Evolutionary conservation across 495 filamentous ascomycete genomes (phyloP).

Genomic region (Penicillium paxilli): DNA sequence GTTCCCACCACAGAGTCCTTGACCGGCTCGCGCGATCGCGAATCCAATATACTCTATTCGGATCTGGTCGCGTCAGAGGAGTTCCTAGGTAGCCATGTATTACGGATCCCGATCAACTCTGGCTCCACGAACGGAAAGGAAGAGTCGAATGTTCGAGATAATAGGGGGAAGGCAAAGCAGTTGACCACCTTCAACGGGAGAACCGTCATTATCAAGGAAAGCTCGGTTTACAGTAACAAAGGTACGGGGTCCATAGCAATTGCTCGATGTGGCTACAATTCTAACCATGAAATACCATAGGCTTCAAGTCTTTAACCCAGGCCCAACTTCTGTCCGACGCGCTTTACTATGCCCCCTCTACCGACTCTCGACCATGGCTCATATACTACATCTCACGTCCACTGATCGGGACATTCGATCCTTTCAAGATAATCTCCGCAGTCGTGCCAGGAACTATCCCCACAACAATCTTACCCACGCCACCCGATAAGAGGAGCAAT

Average conservation of each 20-base stretch:
- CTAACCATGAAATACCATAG: constrained; percentile 44
- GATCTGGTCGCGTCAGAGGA: constrained; percentile 88
- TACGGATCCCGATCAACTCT: constrained; percentile 70
- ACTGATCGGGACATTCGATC: constrained; percentile 80
- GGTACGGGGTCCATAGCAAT: constrained; percentile 51
- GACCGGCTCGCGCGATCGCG: constrained; percentile 83
- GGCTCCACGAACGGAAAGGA: constrained; percentile 62
- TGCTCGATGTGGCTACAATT: background rate
- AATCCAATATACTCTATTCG: constrained; percentile 72
- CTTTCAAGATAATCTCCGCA: constrained; percentile 65
- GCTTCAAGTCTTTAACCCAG: constrained; percentile 89
- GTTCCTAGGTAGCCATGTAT: constrained; percentile 94
- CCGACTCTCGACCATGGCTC: constrained; percentile 87
- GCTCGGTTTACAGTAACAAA: constrained; percentile 92
- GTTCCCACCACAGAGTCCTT: constrained; percentile 92
- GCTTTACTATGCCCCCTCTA: constrained; percentile 81
- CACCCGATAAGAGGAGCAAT: constrained; percentile 34
- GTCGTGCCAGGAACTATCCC: constrained; percentile 47
- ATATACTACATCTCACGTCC: constrained; percentile 96
- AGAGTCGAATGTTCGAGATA: constrained; percentile 78
- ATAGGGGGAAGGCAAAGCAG: constrained; percentile 88
- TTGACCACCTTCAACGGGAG: constrained; percentile 90
- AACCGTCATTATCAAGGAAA: constrained; percentile 93
- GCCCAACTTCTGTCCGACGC: constrained; percentile 83
- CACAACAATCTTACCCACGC: constrained; percentile 18